Conservation (phyloP, 2,329 filamentous ascomycete species). For the Colletotrichum zoysiae region DNA sequence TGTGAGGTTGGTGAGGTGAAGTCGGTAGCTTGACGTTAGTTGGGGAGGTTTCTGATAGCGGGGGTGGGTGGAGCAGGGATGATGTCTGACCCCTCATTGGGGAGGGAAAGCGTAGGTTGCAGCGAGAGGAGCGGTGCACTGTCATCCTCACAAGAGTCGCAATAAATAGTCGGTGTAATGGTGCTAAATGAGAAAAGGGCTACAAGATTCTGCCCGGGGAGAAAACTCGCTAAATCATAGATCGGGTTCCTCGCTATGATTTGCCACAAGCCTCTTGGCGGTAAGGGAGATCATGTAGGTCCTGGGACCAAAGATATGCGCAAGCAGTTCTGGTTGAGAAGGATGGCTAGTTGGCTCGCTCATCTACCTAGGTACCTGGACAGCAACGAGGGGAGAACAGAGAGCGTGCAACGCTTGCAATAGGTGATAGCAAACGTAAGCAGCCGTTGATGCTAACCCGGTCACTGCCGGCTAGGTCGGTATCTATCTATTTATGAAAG, state of each 20-base stretch:
- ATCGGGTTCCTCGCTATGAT: background rate
- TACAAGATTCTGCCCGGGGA: constrained; percentile 35
- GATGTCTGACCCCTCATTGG: background rate
- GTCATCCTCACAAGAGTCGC: background rate
- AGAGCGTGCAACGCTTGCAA: no score
- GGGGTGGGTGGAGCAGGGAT: constrained; percentile 22
- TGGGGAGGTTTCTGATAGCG: background rate
- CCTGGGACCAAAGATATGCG: background rate
- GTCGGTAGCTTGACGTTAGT: constrained; percentile 22
- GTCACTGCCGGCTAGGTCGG: no score
- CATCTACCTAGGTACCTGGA: background rate
- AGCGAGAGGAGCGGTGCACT: background rate
- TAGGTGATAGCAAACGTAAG: no score
- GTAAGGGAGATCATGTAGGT: background rate
- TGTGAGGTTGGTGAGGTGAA: constrained; percentile 14
- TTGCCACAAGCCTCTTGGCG: background rate
- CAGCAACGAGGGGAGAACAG: background rate
- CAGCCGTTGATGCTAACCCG: no score
- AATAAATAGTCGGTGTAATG: background rate
- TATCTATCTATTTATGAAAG: background rate
- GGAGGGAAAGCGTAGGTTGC: background rate
- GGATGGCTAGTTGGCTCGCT: background rate
- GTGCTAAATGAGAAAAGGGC: background rate
- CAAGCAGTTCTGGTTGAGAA: background rate
- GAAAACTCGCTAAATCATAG: constrained; percentile 14